Base-by-base conservation (phyloP, 441 rosid species). In the Viola pubescens region DNA sequence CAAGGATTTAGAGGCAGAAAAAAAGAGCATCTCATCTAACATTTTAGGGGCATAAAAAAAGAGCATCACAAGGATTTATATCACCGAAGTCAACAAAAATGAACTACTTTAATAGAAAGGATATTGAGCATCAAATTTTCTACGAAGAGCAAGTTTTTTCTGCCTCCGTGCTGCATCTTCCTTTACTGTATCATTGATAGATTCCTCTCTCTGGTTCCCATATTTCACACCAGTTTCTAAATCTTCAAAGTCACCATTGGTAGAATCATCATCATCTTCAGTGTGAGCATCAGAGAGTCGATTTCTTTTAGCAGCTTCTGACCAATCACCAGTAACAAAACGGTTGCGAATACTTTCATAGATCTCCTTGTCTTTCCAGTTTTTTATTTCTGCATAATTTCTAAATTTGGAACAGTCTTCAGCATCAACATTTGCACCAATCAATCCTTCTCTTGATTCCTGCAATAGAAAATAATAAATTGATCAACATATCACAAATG, bases 301-400 rank as follows among this genome's bases (percentile, higher is more conserved):
- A 74, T 85, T 82, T 75, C 94, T 78, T 66, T 64, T 69, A 63
- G 83, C 85, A 62, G 85, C 90, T 75, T 78, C 81, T 58, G 87
- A 77, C 96, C 98, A 87, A 77, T 83, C 85, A 70, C 97, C 96
- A 42, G 96, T 86, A 70, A 82, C 84, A 83, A 92, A 89, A 46
- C 91, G 86, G 71, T 92, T 77, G 65, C 96, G 89, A 64, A 92
- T 81, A 46, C 72, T 78, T 76, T 87, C 86, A 70, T 76, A 79
- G 43, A 79, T 64, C 51, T 84, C 83, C 65, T 73, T 77, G 64
- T 88, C 83, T 74, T 83, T 77, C 95, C 92, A 87, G 69, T 78
- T 73, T 76, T 83, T 86, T 34, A 72, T 71, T 50, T 69, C 70
- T 41, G 66, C 72, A 77, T 68, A 71, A 46, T 63, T 75, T 51